Evolutionary conservation across 2,329 filamentous ascomycete species (phyloP).

Genomic region (Epichloe bromicola): DNA sequence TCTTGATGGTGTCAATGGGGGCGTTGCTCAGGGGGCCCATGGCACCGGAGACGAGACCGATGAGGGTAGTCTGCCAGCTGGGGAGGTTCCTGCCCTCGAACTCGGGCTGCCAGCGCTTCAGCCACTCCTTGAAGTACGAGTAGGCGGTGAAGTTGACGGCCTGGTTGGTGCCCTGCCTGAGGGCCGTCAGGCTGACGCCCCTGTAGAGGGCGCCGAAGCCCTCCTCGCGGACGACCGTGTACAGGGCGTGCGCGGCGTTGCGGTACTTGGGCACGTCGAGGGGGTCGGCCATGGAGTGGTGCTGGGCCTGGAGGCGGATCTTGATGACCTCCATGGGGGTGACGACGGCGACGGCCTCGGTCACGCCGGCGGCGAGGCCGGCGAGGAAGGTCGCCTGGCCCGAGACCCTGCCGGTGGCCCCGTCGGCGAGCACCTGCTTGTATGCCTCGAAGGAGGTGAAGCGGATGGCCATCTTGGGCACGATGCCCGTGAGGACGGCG

Average conservation of each 20-base stretch:
- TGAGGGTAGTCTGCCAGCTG: slow-evolving; percentile 78
- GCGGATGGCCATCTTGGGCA: slow-evolving; percentile 98
- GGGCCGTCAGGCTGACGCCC: slow-evolving; percentile 82
- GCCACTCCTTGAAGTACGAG: slow-evolving; percentile 72
- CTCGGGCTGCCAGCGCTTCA: slow-evolving; percentile 62
- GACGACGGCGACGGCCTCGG: slow-evolving; percentile 90
- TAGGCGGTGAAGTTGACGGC: slow-evolving; percentile 99
- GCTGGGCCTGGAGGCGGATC: slow-evolving; percentile 94
- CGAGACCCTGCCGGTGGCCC: slow-evolving; percentile 51
- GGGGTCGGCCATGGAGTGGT: slow-evolving; percentile 91
- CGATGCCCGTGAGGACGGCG: slow-evolving; percentile 87
- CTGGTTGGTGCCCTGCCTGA: slow-evolving; percentile 93
- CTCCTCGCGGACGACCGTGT: slow-evolving; percentile 87
- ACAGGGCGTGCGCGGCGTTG: slow-evolving; percentile 71
- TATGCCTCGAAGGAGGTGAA: slow-evolving; percentile 97
- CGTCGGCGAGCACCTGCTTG: slow-evolving; percentile 67
- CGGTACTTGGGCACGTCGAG: slow-evolving; percentile 95
- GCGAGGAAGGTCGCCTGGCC: slow-evolving; percentile 59
- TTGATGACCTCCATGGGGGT: slow-evolving; percentile 99
- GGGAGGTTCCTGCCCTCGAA: slow-evolving; percentile 56
- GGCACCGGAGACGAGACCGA: slow-evolving; percentile 81
- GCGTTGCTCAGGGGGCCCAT: slow-evolving; percentile 92
- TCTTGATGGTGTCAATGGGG: slow-evolving; percentile 98
- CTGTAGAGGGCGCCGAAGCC: slow-evolving; percentile 80
- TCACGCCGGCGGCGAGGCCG: slow-evolving; percentile 83